Base-by-base conservation (phyloP, 805 yeast genomes). In the Kazachstania taianensis region DNA sequence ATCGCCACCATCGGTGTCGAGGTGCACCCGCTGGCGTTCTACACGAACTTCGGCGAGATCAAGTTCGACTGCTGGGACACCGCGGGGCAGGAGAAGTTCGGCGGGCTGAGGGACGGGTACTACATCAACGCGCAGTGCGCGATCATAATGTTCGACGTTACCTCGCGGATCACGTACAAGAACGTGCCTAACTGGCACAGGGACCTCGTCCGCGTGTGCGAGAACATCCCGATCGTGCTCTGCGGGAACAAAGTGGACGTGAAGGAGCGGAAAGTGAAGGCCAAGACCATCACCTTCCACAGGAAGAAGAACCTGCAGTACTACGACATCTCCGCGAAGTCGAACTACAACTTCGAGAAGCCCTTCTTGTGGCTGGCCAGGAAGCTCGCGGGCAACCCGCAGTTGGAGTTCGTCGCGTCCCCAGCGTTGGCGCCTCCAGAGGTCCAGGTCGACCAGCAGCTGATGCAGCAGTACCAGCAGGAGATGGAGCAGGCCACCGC, bases 171-270 rank as follows among this genome's bases (percentile, higher is more conserved):
- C 72, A 92, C 98, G 53, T 92, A 92, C 75, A 92, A 92, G 75
- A 92, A 92, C 69, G 99, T 92, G 64, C 98, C 99, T 66, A 94
- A 92, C 83, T 92, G 99, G 99, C 96, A 94, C 81, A 82, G 98
- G 73, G 99, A 92, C 69, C 76, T 92, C 63, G 96, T 92, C 48
- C 85, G 99, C 72, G 99, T 92, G 48, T 92, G 99, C 73, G 99
- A 92, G 73, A 92, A 89, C 78, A 92, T 92, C 56, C 99, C 99
- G 57, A 92, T 92, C 58, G 99, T 92, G 43, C 74, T 92, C 52
- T 85, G 96, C 73, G 99, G 99, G 72, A 92, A 92, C 82, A 92
- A 92, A 73, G 99, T 92, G 55, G 99, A 92, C 66, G 98, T 92
- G 53, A 92, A 92, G 76, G 99, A 92, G 75, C 83, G 99, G 70